These are phyloP conservation scores for Mucor sp. DNA, from an alignment of 371 early-diverging fungal species.

Conservation along the genomic window DNA sequence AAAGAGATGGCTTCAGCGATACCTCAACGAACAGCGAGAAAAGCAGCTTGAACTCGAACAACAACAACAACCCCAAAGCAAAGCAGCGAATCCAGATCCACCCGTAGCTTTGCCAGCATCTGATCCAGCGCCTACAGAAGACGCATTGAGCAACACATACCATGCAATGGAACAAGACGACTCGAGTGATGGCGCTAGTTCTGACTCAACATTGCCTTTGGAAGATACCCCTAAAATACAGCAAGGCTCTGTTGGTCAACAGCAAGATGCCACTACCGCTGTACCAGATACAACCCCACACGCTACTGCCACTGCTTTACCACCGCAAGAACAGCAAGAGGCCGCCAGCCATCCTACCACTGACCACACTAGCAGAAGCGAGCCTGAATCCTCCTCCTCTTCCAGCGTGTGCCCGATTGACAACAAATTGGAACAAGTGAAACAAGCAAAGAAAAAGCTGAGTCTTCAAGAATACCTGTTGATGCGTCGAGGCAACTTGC, in stretches of 20 bases:
- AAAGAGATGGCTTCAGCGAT: slow-evolving; percentile 21
- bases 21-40: slow-evolving; percentile 1
- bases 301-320: neutral
- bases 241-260: neutral
- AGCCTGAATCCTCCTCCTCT: neutral
- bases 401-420: neutral
- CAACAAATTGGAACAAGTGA: neutral
- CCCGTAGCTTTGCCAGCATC: neutral
- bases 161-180: neutral
- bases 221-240: slow-evolving; percentile 16
- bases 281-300: neutral
- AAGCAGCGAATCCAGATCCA: neutral
- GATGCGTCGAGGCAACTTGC: slow-evolving; percentile 20
- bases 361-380: neutral
- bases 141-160: neutral
- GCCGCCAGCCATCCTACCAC: no score
- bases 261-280: neutral
- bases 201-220: slow-evolving; percentile 35
- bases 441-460: slow-evolving; percentile 22
- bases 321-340: neutral
- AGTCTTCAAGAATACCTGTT: slow-evolving; percentile 43
- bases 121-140: neutral
- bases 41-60: neutral
- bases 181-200: slow-evolving; percentile 29
- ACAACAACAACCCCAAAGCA: neutral